phyloP scores from a whole-genome alignment of 805 yeast species.

The Starmerella apis region DNA sequence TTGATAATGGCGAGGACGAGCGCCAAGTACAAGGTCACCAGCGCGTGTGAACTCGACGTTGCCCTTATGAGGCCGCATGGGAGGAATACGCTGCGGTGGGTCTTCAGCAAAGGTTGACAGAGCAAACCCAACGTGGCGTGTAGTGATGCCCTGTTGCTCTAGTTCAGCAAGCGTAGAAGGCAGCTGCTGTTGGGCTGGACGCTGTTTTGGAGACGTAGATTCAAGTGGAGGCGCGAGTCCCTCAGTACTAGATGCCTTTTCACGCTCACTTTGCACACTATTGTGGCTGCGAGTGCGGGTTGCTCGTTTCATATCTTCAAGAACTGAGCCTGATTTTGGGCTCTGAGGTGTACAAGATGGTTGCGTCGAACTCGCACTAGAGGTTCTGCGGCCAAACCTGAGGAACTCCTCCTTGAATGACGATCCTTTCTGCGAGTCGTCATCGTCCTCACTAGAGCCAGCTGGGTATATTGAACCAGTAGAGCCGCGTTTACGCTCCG shows the following conservation, averaged over 20 bases:
- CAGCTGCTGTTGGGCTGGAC: neutral
- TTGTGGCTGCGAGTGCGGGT: constrained; percentile 6
- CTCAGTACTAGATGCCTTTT: neutral
- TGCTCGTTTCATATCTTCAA: constrained; percentile 2
- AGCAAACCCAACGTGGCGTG: constrained; percentile 43
- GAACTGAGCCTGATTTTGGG: neutral
- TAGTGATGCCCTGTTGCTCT: constrained; percentile 9
- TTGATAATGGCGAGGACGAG: constrained; percentile 8
- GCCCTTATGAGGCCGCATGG: constrained; percentile 70
- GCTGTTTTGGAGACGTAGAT: too few species aligned
- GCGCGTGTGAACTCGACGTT: constrained; percentile 41
- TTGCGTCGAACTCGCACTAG: neutral
- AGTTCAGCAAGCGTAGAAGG: constrained; percentile 12
- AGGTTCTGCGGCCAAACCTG: neutral
- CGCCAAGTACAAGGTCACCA: constrained; percentile 25
- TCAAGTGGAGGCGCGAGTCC: constrained; percentile 2
- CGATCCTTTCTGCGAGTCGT: neutral
- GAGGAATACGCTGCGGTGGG: constrained; percentile 92
- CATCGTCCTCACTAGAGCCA: neutral
- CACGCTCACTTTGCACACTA: neutral
- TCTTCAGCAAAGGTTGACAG: constrained; percentile 61
- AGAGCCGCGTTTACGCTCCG: constrained; percentile 3
- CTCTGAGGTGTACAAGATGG: neutral
- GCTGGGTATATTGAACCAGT: neutral
- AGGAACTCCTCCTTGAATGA: neutral